A percentile compares a stretch with the other conserved stretches of the same genome.
Conservation (phyloP, 208 protist genomes). For the Angomonas ambiguus region DNA sequence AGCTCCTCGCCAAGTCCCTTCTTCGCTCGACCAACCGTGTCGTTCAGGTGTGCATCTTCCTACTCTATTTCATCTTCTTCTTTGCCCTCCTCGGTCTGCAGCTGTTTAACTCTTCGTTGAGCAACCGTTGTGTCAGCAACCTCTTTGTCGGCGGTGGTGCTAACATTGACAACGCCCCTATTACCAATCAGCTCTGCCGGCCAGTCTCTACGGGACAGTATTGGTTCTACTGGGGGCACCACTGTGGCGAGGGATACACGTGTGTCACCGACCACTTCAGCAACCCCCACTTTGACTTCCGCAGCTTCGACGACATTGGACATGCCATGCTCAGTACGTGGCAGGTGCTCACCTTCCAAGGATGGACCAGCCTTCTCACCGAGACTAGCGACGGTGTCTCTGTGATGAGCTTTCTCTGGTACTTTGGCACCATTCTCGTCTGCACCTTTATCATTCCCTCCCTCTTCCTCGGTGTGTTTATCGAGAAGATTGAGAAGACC, state of each 20-base stretch:
- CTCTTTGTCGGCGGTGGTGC: constrained; percentile 22
- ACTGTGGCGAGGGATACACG: constrained; percentile 42
- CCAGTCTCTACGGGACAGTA: constrained; percentile 40
- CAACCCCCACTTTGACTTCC: constrained; percentile 82
- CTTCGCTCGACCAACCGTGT: constrained; percentile 75
- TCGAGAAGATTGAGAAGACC: constrained; percentile 85
- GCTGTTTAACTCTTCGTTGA: constrained; percentile 74
- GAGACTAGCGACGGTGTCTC: constrained; percentile 73
- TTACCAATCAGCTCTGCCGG: constrained; percentile 53
- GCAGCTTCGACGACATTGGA: constrained; percentile 90
- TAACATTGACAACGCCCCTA: constrained; percentile 27
- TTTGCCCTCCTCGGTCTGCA: constrained; percentile 85
- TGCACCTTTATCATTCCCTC: constrained; percentile 86
- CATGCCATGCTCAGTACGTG: constrained; percentile 84
- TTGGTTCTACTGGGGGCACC: constrained; percentile 75
- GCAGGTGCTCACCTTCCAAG: constrained; percentile 89
- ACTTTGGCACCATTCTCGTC: constrained; percentile 75
- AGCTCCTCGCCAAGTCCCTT: constrained; percentile 84
- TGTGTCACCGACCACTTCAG: constrained; percentile 45
- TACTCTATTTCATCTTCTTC: constrained; percentile 86
- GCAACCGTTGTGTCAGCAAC: constrained; percentile 72
- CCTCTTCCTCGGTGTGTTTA: constrained; percentile 86
- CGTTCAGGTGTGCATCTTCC: constrained; percentile 59
- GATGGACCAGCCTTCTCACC: constrained; percentile 78
- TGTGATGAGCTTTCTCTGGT: constrained; percentile 75